Evolutionary conservation across 139 green algal genomes (phyloP).

Genomic region (Chlorella sp.): DNA sequence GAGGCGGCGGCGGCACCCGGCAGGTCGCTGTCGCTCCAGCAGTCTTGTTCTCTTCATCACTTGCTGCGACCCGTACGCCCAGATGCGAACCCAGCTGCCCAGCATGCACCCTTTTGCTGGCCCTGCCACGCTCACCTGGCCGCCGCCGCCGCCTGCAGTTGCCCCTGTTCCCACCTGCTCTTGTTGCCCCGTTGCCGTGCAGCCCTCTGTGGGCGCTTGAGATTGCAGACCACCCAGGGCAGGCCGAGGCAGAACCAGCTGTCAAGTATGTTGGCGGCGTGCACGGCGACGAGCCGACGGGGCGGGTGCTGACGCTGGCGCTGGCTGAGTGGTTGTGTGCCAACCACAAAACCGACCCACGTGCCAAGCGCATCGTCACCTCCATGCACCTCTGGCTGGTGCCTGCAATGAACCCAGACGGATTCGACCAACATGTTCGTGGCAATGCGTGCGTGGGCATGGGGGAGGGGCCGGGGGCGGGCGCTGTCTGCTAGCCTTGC

Average conservation of each 20-base stretch:
- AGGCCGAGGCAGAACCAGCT: slow-evolving; percentile 61
- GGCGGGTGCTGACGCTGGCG: slow-evolving; percentile 76
- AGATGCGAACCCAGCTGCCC: too few relatives aligned
- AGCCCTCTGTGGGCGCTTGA: slow-evolving; percentile 72
- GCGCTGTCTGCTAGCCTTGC: not conserved
- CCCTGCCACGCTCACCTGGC: not conserved
- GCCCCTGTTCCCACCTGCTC: not conserved
- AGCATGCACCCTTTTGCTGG: not conserved
- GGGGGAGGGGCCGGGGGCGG: too few relatives aligned
- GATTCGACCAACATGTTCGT: slow-evolving; percentile 63
- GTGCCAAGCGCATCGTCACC: slow-evolving; percentile 62
- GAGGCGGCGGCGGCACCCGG: not conserved
- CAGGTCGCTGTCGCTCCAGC: not conserved
- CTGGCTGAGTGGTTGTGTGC: slow-evolving; percentile 86
- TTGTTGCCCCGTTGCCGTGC: not conserved
- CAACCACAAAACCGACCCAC: slow-evolving; percentile 46
- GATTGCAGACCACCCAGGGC: slow-evolving; percentile 57
- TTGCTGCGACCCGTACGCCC: not conserved
- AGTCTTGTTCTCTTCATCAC: not conserved
- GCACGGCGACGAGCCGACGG: slow-evolving; percentile 90
- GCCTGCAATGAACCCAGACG: slow-evolving; percentile 91
- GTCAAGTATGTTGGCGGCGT: slow-evolving; percentile 83
- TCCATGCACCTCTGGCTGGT: slow-evolving; percentile 77
- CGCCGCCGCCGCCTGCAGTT: not conserved
- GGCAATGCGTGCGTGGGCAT: slow-evolving; percentile 65